Conservation (phyloP, 768 basidiomycete genomes). For the Pisolithus sp. region DNA sequence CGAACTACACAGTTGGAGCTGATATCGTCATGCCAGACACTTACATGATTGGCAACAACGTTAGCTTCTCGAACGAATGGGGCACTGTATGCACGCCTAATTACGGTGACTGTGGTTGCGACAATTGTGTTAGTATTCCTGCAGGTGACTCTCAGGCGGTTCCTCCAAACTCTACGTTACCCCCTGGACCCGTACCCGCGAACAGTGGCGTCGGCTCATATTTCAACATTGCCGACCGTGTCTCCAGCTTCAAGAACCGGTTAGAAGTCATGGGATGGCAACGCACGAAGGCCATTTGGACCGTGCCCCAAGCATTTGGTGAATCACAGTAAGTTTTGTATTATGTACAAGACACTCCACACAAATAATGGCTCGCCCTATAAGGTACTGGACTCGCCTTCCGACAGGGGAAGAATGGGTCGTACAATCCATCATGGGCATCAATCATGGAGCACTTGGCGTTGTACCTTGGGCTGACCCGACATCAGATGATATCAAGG, state of each 20-base stretch:
- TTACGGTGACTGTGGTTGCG: constrained; percentile 72
- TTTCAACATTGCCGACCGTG: constrained; percentile 60
- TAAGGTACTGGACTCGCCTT: constrained; percentile 52
- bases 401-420: constrained; percentile 70
- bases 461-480: constrained; percentile 47
- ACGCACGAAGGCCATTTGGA: constrained; percentile 65
- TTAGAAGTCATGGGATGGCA: constrained; percentile 63
- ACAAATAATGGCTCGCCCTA: constrained; percentile 20
- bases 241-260: constrained; percentile 59
- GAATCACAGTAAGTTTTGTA: constrained; percentile 27
- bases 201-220: constrained; percentile 35
- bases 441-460: constrained; percentile 67
- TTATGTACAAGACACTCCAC: neutral
- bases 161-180: constrained; percentile 19
- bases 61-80: constrained; percentile 57
- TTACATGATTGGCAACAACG: constrained; percentile 46
- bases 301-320: constrained; percentile 76
- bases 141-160: constrained; percentile 36
- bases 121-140: constrained; percentile 43
- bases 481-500: constrained; percentile 46
- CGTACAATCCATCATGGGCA: constrained; percentile 55
- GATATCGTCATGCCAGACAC: constrained; percentile 70
- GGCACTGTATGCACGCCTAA: constrained; percentile 54
- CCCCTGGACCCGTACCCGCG: constrained; percentile 17
- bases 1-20: constrained; percentile 51